Base-by-base conservation (phyloP, 169 alveolate species). In the Cryptosporidium xiaoi region DNA sequence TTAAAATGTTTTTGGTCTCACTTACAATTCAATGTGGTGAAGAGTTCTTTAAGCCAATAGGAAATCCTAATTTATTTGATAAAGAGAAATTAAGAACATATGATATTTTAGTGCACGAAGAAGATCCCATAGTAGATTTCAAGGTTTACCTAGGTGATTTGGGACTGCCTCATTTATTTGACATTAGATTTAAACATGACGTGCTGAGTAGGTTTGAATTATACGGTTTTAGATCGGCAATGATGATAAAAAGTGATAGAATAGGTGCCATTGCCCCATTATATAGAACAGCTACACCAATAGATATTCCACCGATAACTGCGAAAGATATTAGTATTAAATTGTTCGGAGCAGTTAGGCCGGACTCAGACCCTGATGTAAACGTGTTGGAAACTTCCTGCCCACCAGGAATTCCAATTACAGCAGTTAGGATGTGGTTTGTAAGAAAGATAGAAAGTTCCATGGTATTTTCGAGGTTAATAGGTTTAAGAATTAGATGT, bases 341-440 rank as follows among this genome's bases (percentile, higher is more conserved):
- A 2, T 46, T 77, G 16, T 77, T 77, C 40, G 87, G 87, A 20
- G 87, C 87, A 34, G 87, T 77, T 36, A 58, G 87, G 8, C 87
- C 87, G 5, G 87, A 60, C 8, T 24, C 77, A 36, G 87, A 77
- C 8, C 87, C 71, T 24, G 71, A 60, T 60, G 64, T 77, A 15
- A 64, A 48, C 16, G 87, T 77, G 3, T 27, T 77, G 12, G 87
- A 77, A n/a, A 77, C 87, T 16, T 77, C 87, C 2, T 77, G 87
- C 50, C 87, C 87, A 7, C 10, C 3, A 12, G 64, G 64, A 36
- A 77, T 77, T 27, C 87, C 87, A 18, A 77, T 77, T 12, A 77
- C 87, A 13, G 56, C 87, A 7, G 50, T 77, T 13, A 56, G 87
- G 64, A 77, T 77, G 87, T 77, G 87, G 87, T 77, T 77, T 44